These are phyloP conservation scores for Fusarium denticulatum DNA, from an alignment of 2,329 filamentous ascomycete genomes.

Conservation along the genomic window DNA sequence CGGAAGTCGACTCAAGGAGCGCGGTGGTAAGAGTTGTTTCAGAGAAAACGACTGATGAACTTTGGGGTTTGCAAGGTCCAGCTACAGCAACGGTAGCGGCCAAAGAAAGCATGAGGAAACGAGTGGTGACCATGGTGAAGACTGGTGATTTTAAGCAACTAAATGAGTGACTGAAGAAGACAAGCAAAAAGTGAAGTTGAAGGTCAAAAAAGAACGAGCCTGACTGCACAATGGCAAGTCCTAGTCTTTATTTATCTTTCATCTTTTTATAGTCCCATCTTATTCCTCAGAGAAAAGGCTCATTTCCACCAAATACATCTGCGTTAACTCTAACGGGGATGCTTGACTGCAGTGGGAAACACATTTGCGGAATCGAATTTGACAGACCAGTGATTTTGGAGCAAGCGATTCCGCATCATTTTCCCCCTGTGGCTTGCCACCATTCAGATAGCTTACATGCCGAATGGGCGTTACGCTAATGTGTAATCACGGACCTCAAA, in stretches of 20 bases:
- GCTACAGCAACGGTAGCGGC: neutral
- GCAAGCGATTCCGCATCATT: neutral
- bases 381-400: neutral
- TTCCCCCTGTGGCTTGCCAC: neutral
- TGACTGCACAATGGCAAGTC: neutral
- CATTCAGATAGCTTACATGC: neutral
- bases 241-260: neutral
- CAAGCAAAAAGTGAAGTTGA: neutral
- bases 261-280: neutral
- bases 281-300: no score
- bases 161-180: neutral
- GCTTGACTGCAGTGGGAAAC: no score
- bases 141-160: neutral
- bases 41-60: neutral
- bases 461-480: neutral
- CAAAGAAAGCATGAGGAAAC: neutral
- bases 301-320: neutral
- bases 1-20: neutral
- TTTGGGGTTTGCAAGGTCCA: neutral
- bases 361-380: neutral
- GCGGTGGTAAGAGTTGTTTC: neutral
- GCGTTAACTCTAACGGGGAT: neutral
- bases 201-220: neutral
- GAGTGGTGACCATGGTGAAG: neutral
- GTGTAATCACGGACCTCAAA: neutral